phyloP scores from a whole-genome alignment of 441 rosid genomes.

The Metrosideros polymorpha region DNA sequence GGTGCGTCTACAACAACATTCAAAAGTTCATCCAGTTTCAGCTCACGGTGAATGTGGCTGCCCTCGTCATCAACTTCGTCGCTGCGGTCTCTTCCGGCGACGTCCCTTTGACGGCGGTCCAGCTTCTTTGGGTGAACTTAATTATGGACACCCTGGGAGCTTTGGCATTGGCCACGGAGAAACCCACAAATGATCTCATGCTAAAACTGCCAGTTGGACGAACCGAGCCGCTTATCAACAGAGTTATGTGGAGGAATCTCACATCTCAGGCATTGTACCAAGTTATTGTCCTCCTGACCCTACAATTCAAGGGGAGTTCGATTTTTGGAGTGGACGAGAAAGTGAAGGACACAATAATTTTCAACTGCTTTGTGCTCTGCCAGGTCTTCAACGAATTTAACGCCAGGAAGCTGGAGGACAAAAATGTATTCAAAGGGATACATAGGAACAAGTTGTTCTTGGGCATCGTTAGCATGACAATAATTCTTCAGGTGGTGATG shows the following conservation, averaged over 20 bases:
- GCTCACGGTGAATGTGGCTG: neutral
- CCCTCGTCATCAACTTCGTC: neutral
- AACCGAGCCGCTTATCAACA: neutral
- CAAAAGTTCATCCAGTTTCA: constrained; percentile 14
- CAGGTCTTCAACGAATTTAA: constrained; percentile 10
- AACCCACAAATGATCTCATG: constrained; percentile 1
- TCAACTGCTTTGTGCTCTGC: constrained; percentile 9
- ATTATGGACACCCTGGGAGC: constrained; percentile 9
- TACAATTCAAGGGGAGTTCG: neutral
- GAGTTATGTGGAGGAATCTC: constrained; percentile 9
- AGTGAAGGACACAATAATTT: constrained; percentile 2
- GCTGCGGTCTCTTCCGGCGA: neutral
- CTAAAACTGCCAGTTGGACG: neutral
- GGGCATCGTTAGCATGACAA: neutral
- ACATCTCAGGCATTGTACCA: neutral
- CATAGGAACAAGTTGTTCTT: neutral
- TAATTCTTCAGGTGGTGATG: constrained; percentile 4
- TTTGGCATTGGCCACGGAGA: neutral
- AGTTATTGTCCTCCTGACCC: neutral
- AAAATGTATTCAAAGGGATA: neutral
- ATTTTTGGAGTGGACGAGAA: neutral
- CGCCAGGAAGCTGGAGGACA: neutral
- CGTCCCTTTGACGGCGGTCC: neutral
- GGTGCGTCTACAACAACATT: constrained; percentile 4
- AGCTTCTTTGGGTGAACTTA: constrained; percentile 4